Percentiles rank a stretch among this genome's conserved stretches.
Conservation (phyloP, 306 rosid genomes). For the Amphicarpaea edgeworthii region DNA sequence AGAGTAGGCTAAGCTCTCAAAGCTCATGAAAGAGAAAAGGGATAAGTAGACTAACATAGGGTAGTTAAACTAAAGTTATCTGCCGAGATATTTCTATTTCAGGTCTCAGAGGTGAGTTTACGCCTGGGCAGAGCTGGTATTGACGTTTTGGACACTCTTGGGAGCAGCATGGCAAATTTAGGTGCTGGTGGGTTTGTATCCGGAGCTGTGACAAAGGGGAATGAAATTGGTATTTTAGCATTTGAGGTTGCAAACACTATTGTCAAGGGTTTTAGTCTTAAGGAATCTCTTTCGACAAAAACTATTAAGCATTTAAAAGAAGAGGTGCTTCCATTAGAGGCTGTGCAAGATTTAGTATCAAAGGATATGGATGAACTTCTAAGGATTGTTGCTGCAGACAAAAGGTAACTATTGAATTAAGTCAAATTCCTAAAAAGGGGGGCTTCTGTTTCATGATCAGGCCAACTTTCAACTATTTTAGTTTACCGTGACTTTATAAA, state of each 20-base stretch:
- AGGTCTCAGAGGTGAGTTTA: slow-evolving; percentile 87
- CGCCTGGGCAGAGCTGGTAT: slow-evolving; percentile 80
- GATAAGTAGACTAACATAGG: slow-evolving; percentile 10
- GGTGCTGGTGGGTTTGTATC: slow-evolving; percentile 70
- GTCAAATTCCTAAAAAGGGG: slow-evolving; percentile 16
- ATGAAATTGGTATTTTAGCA: slow-evolving; percentile 73
- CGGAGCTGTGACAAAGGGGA: slow-evolving; percentile 69
- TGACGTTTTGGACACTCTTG: slow-evolving; percentile 88
- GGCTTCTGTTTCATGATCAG: slow-evolving; percentile 35
- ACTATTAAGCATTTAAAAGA: slow-evolving; percentile 70
- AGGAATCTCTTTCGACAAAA: slow-evolving; percentile 73
- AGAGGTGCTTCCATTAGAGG: slow-evolving; percentile 71
- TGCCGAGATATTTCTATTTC: slow-evolving; percentile 46
- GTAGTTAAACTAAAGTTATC: slow-evolving; percentile 31
- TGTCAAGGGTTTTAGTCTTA: slow-evolving; percentile 76
- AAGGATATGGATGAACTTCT: slow-evolving; percentile 71
- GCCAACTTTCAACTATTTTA: slow-evolving; percentile 27
- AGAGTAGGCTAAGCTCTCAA: background rate
- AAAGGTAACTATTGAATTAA: slow-evolving; percentile 59
- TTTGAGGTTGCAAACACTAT: slow-evolving; percentile 94
- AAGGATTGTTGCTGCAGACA: slow-evolving; percentile 75
- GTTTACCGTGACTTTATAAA: background rate
- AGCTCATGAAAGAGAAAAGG: slow-evolving; percentile 34
- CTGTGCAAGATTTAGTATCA: slow-evolving; percentile 76
- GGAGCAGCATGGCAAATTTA: slow-evolving; percentile 89